phyloP scores from a whole-genome alignment of 306 rosid species.

The Glycine soja region DNA sequence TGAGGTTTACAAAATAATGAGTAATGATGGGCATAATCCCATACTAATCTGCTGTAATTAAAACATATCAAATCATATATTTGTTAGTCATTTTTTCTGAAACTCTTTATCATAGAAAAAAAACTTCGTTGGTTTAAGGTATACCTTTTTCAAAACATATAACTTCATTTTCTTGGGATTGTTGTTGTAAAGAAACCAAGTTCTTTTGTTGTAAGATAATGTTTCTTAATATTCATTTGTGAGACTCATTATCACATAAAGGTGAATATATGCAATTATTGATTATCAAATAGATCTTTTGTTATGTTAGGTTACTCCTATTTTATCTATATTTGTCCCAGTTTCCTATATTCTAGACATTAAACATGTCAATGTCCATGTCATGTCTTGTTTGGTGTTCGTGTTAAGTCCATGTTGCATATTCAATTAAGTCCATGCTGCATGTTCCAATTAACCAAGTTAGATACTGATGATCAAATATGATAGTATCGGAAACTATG shows the following conservation, averaged over 20 bases:
- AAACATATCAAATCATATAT: too few species aligned
- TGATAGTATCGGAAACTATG: background rate
- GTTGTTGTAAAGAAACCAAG: background rate
- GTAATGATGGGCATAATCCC: too few species aligned
- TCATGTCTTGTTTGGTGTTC: background rate
- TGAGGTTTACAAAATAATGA: too few species aligned
- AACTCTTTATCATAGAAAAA: background rate
- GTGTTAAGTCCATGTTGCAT: background rate
- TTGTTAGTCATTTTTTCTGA: too few species aligned
- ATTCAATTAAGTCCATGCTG: background rate
- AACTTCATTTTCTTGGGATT: background rate
- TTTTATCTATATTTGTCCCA: too few species aligned
- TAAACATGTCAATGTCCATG: too few species aligned
- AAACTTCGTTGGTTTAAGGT: background rate
- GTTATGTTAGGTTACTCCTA: background rate
- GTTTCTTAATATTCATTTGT: background rate
- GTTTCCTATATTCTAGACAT: too few species aligned
- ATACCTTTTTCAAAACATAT: background rate
- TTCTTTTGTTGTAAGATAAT: background rate
- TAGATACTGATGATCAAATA: background rate
- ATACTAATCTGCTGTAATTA: too few species aligned
- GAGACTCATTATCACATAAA: background rate
- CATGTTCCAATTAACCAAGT: slow-evolving; percentile 16
- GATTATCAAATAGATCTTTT: background rate
- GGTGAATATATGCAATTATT: background rate